Percentiles rank a stretch among this genome's conserved stretches.
phyloP scores from a whole-genome alignment of 352 stramenopile species.

The Phytophthora pini region DNA sequence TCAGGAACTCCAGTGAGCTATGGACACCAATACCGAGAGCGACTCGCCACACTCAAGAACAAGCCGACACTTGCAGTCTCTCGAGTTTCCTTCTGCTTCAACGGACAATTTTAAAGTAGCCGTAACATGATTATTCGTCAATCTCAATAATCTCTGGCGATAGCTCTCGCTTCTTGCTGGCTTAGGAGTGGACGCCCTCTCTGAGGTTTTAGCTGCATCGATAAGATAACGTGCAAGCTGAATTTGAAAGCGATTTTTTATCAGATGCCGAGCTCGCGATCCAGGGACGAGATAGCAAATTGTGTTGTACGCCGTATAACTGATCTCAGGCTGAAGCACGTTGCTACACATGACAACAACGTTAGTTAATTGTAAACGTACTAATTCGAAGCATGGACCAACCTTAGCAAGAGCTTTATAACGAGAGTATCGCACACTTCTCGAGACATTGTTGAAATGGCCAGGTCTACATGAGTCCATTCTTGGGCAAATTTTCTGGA shows the following conservation, averaged over 20 bases:
- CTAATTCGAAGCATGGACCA: background rate
- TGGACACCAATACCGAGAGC: conserved; percentile 81
- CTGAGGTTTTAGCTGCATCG: background rate
- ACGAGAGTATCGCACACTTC: conserved; percentile 55
- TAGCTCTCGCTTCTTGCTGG: conserved; percentile 32
- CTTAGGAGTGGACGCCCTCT: background rate
- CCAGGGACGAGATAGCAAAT: conserved; percentile 74
- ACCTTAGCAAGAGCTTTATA: conserved; percentile 61
- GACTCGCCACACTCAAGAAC: conserved; percentile 72
- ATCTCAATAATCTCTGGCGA: conserved; percentile 34
- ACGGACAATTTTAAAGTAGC: conserved; percentile 26
- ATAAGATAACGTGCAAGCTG: conserved; percentile 19
- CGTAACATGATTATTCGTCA: conserved; percentile 18
- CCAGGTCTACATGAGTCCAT: conserved; percentile 42
- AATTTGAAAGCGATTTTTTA: conserved; percentile 29
- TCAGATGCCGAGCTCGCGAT: conserved; percentile 41
- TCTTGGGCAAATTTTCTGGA: conserved; percentile 54
- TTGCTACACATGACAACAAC: conserved; percentile 34
- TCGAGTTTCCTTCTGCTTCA: conserved; percentile 78
- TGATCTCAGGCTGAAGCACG: conserved; percentile 73
- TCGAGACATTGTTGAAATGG: conserved; percentile 44
- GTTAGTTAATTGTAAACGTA: no score
- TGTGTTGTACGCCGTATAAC: conserved; percentile 79
- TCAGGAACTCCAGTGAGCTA: conserved; percentile 70
- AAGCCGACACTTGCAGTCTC: conserved; percentile 81